Conservation (phyloP, 192 early-diverging fungal species). For the Coemansia sp. region DNA sequence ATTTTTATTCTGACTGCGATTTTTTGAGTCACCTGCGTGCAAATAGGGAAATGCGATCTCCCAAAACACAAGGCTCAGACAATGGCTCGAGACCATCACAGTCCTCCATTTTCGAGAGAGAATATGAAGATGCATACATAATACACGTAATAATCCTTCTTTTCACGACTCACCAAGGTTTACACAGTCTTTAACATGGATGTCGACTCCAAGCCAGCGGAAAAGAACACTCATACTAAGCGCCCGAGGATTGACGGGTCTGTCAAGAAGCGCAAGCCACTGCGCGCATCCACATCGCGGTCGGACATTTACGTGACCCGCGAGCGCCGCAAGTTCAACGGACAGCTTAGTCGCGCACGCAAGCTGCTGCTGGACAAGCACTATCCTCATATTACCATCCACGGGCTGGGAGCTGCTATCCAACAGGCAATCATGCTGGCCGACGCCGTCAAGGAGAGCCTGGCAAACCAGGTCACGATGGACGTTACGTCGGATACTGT, state of each 20-base stretch:
- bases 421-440: constrained; percentile 66
- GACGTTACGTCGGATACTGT: constrained; percentile 69
- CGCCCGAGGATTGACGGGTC: constrained; percentile 5
- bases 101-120: too few relatives aligned
- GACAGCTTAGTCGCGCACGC: constrained; percentile 61
- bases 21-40: too few relatives aligned
- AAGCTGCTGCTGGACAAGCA: constrained; percentile 63
- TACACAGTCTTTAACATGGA: constrained; percentile 5
- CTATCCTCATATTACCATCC: constrained; percentile 63
- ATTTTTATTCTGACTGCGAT: not conserved
- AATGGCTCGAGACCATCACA: too few relatives aligned
- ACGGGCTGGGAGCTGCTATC: constrained; percentile 77
- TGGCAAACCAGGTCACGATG: constrained; percentile 58
- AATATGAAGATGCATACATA: too few relatives aligned
- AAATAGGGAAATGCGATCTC: too few relatives aligned
- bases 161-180: not conserved
- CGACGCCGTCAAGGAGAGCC: constrained; percentile 56
- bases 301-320: constrained; percentile 80
- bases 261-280: constrained; percentile 55
- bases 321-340: constrained; percentile 58
- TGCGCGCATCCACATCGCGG: constrained; percentile 60
- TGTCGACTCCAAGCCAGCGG: not conserved
- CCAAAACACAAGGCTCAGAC: too few relatives aligned
- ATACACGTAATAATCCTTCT: not conserved
- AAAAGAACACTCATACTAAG: not conserved